Evolutionary conservation across 768 basidiomycete genomes (phyloP).

Genomic region (Phaffia australis): DNA sequence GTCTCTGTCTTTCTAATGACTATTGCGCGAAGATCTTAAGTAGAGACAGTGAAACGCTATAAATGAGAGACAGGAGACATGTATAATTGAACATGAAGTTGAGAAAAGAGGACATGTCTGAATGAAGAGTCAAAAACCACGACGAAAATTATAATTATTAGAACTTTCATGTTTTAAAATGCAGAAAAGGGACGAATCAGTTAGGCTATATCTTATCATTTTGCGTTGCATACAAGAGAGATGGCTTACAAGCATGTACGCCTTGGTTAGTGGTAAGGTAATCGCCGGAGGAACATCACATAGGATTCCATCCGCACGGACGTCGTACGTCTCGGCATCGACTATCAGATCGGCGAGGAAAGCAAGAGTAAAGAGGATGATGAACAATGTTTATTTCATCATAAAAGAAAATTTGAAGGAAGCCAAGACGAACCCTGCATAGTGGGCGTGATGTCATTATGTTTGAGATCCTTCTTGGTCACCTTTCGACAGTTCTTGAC

Average conservation of each 20-base stretch:
- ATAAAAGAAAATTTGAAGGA: background rate
- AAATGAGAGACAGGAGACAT: too few relatives aligned
- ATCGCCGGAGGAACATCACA: slow-evolving; percentile 66
- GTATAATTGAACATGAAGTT: too few relatives aligned
- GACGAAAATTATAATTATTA: too few relatives aligned
- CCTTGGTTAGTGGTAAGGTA: slow-evolving; percentile 54
- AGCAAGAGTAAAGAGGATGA: background rate
- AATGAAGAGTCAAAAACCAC: too few relatives aligned
- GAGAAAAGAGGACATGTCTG: too few relatives aligned
- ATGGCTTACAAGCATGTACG: slow-evolving; percentile 48
- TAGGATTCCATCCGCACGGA: slow-evolving; percentile 65
- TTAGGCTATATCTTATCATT: too few relatives aligned
- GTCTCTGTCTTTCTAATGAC: too few relatives aligned
- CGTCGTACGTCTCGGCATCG: slow-evolving; percentile 85
- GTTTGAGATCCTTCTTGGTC: slow-evolving; percentile 84
- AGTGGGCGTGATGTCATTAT: slow-evolving; percentile 67
- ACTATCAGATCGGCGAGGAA: slow-evolving; percentile 40
- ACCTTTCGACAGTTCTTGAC: slow-evolving; percentile 66
- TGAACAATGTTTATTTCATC: background rate
- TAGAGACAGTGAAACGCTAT: too few relatives aligned
- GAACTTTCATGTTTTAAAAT: too few relatives aligned
- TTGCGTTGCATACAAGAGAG: too few relatives aligned
- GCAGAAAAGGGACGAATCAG: too few relatives aligned
- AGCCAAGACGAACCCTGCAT: slow-evolving; percentile 45
- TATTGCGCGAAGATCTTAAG: too few relatives aligned